phyloP scores from a whole-genome alignment of 1,284 basidiomycete species.

The Ceratobasidium sp. region DNA sequence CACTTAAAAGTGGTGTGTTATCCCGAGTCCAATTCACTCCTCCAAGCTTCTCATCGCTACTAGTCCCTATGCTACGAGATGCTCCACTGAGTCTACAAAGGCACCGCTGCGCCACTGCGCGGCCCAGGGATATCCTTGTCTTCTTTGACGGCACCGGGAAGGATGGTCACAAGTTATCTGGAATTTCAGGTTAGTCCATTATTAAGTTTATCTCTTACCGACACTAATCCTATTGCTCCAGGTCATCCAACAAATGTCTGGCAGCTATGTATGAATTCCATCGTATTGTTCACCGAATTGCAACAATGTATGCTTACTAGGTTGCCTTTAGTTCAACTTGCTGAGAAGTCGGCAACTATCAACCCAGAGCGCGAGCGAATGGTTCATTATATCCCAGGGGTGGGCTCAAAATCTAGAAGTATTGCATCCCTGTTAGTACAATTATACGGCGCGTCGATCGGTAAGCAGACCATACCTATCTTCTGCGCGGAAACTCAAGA shows the following conservation, averaged over 20 bases:
- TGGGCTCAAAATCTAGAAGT: background rate
- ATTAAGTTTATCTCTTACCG: too few relatives aligned
- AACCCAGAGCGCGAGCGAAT: background rate
- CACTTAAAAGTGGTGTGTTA: too few relatives aligned
- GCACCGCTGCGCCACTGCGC: background rate
- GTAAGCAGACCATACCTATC: background rate
- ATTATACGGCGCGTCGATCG: background rate
- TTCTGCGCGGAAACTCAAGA: background rate
- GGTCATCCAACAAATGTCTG: slow-evolving; percentile 11
- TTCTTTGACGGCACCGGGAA: slow-evolving; percentile 5
- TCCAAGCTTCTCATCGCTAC: background rate
- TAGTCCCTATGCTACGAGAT: background rate
- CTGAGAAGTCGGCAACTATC: background rate
- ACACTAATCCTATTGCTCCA: background rate
- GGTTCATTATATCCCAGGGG: background rate
- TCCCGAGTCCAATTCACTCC: too few relatives aligned
- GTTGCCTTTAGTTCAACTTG: background rate
- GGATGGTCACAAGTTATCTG: background rate
- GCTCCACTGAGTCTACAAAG: background rate
- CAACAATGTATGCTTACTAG: background rate
- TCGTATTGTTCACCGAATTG: background rate
- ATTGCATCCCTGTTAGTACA: background rate
- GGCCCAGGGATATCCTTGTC: background rate
- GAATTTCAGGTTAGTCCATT: background rate
- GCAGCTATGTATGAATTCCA: slow-evolving; percentile 4